Conservation (phyloP, 495 filamentous ascomycete species). For the Lophium mytilinum region DNA sequence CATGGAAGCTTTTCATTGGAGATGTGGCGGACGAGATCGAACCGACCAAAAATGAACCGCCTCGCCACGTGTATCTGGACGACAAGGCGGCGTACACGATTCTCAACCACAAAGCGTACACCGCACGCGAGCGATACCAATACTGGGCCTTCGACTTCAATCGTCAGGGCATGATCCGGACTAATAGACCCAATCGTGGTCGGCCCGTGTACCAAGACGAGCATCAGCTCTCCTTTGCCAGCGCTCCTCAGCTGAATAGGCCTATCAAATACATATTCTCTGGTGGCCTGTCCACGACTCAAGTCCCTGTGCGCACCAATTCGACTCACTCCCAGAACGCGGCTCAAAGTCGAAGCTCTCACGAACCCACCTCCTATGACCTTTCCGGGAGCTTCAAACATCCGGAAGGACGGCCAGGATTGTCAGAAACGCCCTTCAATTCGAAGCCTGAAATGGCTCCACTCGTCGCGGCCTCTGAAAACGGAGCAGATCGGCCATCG, state of each 20-base stretch:
- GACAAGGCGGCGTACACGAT: conserved; percentile 24
- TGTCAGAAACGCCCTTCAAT: too few species aligned
- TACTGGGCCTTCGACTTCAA: conserved; percentile 29
- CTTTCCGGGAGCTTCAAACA: too few species aligned
- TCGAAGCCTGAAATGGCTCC: too few species aligned
- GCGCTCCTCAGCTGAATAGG: background rate
- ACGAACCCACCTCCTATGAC: too few species aligned
- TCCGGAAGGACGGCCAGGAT: too few species aligned
- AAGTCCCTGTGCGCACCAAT: too few species aligned
- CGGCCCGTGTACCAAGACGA: conserved; percentile 14
- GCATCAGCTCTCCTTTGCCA: background rate
- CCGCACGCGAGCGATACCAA: background rate
- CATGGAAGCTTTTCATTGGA: conserved; percentile 19
- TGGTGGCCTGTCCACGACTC: background rate
- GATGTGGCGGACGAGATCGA: conserved; percentile 2
- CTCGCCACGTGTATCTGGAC: conserved; percentile 28
- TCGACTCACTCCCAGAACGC: too few species aligned
- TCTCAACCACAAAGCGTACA: conserved; percentile 17
- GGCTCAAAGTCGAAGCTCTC: too few species aligned
- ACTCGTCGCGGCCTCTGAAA: too few species aligned
- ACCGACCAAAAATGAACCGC: conserved; percentile 22
- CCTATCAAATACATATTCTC: conserved; percentile 1
- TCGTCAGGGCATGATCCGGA: conserved; percentile 17
- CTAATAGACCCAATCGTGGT: conserved; percentile 25
- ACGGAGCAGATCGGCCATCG: too few species aligned